These are phyloP conservation scores for Zymoseptoria tritici DNA, from an alignment of 2,329 filamentous ascomycete species.

Conservation along the genomic window DNA sequence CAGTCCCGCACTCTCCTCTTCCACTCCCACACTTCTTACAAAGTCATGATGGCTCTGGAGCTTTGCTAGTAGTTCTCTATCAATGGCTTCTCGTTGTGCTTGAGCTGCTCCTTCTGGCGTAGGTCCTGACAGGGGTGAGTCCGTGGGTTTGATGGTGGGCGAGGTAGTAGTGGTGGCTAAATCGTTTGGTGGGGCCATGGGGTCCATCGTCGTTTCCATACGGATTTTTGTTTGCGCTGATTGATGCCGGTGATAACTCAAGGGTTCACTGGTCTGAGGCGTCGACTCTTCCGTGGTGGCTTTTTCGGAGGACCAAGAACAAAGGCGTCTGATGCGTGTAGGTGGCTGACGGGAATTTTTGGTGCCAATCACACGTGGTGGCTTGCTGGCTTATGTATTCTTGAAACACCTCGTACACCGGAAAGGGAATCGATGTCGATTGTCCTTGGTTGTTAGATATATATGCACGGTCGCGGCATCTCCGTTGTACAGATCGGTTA, in stretches of 20 bases:
- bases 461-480: neutral
- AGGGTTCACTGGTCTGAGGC: neutral
- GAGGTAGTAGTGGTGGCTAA: neutral
- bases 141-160: neutral
- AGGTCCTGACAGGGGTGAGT: neutral
- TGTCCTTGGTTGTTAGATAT: neutral
- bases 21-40: slow-evolving; percentile 2
- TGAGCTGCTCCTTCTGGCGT: neutral
- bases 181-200: neutral
- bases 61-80: slow-evolving; percentile 12
- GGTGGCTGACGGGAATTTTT: neutral
- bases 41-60: slow-evolving; percentile 12
- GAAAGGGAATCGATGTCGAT: neutral
- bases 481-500: neutral
- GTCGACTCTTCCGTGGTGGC: neutral
- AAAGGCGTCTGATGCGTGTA: neutral
- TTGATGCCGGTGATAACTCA: neutral
- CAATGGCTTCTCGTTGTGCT: slow-evolving; percentile 7
- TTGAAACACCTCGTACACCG: neutral
- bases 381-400: neutral
- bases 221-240: neutral
- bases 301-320: neutral
- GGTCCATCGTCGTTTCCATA: neutral
- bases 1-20: neutral
- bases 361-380: neutral